Evolutionary conservation across 345 rosid species (phyloP), one percentile per base, ranked within the genome.

Genomic region (Hevea brasiliensis): DNA sequence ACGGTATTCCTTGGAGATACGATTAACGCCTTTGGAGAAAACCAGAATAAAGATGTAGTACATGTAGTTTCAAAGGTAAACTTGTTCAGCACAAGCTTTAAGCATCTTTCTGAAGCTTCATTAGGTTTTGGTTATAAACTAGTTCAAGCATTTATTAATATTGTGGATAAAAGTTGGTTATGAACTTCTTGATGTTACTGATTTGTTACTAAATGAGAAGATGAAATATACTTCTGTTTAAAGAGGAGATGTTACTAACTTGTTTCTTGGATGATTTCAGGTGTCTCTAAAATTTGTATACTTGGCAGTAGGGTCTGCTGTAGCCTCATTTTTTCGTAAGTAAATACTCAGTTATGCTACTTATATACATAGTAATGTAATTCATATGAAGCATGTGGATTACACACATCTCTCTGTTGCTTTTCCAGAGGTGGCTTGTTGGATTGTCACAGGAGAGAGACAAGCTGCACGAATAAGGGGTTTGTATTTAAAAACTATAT

Each of bases 381-480:
- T 59, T 61, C 20, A 4, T 21, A 20, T 7, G 20, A 65, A 54
- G 64, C 40, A 11, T 9, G 48, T 29, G 37, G 61, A 77, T 37
- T 60, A 67, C n/a, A 58, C 47, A 58, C 23, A 35, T 56, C 13
- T 53, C 1, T 14, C 71, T 6, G 50, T 80, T 68, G 17, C 41
- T 63, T 86, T 73, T 35, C 15, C 86, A 93, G 98, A 93, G 89
- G 90, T 93, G 68, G 65, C 87, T 68, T 88, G 90, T 58, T 93
- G 97, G 98, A 93, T 91, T 92, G 82, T 91, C 21, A 82, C 97
- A 2, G 98, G 98, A 58, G 98, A 93, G 73, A 85, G 96, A 68
- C 97, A 93, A 70, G 93, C 98, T 51, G 83, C 89, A 0, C 79
- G 94, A 63, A 89, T 93, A 68, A 81, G 98, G 59, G 83, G 79